Evolutionary conservation across 306 rosid species (phyloP), one percentile per base, ranked within the genome.

Genomic region (Oemleria cerasiformis): DNA sequence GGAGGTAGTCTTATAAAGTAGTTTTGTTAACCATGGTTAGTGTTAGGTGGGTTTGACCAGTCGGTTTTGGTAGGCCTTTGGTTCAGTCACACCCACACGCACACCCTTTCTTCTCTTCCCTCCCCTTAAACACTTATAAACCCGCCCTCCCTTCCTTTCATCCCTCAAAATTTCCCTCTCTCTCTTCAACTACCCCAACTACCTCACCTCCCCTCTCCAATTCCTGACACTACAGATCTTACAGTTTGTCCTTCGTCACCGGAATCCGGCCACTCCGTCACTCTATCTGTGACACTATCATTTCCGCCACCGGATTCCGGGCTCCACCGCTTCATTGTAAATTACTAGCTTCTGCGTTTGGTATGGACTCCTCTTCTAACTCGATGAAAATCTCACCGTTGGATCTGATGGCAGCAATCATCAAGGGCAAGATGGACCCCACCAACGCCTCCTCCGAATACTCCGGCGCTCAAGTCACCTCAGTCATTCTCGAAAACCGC

Each of bases 341-440:
- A 38, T 15, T 8, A 7, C 6, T 42, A 34, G 19, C 11, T 59
- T 61, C 66, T 8, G 23, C 8, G 10, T 39, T 30, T 15, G 42
- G 15, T 41, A 92, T 92, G 99, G 70, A 91, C 50, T 71, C 83
- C 4, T 87, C 85, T 0, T 84, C 88, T 3, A 83, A 50, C 82
- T 82, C 99, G 30, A 76, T 87, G 69, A 94, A 91, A 84, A 76
- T 87, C 43, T 94, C 99, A 11, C 96, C 99, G 8, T 65, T 92
- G 60, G 99, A 95, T 85, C 88, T 95, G 65, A 78, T 95, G 86
- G 84, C 96, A 2, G 97, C 92, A 36, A 85, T 95, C 15, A 84
- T 95, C 82, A 84, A 77, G 48, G 92, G 97, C 10, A 90, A 86
- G 63, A 25, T 86, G 2, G 96, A 91, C 79, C 90, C 95, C 19